phyloP scores from a whole-genome alignment of 345 rosid species.

The Alliaria petiolata region DNA sequence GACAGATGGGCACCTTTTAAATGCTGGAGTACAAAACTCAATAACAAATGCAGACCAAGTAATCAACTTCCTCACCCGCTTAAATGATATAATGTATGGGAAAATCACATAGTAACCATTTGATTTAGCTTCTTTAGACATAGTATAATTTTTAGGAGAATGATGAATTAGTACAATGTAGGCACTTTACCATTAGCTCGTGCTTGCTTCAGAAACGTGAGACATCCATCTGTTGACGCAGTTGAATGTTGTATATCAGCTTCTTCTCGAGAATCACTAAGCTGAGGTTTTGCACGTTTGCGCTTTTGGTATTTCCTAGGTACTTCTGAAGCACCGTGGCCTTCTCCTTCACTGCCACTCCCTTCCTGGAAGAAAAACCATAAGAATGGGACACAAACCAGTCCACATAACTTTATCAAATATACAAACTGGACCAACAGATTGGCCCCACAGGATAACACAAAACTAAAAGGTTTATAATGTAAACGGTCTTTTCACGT shows the following conservation, averaged over 20 bases:
- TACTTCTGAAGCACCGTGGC: constrained; percentile 43
- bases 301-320: constrained; percentile 51
- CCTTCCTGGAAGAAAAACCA: constrained; percentile 52
- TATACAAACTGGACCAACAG: constrained; percentile 7
- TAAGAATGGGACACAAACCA: constrained; percentile 13
- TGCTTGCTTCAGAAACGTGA: constrained; percentile 72
- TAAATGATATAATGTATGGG: neutral
- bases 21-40: neutral
- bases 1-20: neutral
- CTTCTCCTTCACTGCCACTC: constrained; percentile 82
- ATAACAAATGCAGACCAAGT: neutral
- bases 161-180: neutral
- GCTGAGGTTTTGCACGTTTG: constrained; percentile 55
- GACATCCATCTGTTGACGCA: constrained; percentile 62
- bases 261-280: constrained; percentile 50
- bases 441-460: constrained; percentile 2
- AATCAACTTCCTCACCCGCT: neutral
- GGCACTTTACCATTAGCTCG: constrained; percentile 49
- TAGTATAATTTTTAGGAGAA: neutral
- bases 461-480: neutral
- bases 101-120: neutral
- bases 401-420: constrained; percentile 9
- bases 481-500: neutral
- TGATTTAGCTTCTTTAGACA: neutral
- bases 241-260: constrained; percentile 31